Evolutionary conservation across 2,329 filamentous ascomycete species (phyloP), one percentile per base, ranked within the genome.

Genomic region (Lachnum nothofagi): DNA sequence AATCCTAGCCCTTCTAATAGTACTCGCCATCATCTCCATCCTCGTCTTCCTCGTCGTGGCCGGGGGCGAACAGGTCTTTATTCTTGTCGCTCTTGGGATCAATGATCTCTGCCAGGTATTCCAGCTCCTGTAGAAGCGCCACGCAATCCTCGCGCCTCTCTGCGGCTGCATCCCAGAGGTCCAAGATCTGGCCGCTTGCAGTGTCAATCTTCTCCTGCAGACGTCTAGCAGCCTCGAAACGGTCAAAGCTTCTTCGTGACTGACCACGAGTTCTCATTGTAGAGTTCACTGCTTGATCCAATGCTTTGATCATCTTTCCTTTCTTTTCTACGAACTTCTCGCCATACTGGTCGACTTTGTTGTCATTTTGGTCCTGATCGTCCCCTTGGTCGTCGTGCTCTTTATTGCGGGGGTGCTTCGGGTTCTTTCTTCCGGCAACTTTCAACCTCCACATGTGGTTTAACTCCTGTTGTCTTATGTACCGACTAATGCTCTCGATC

Each of bases 91-190:
- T 38, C 8, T 48, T 42, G 7, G 57, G 57, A 29, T 59, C 43
- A 4, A 63, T 39, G 20, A 60, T 41, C 4, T 3, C 25, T 27
- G 54, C 55, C 48, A 61, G 20, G 31, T 50, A 27, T 1, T 51
- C 29, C 31, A 63, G 43, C 45, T 63, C 60, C 3, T 27, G 34
- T 16, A 57, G 5, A 24, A 62, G 48, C 12, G 48, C 51, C 17
- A 48, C 49, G 42, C 60, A 62, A 33, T 58, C 44, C 7, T 56
- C 48, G 27, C 49, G 42, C 2, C 44, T 42, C 16, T 49, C 49
- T 7, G 33, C n/a, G 24, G 47, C 52, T 7, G 42, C 43, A 2
- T 54, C 19, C 25, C 56, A 45, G 20, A 63, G 51, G 2, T 52
- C 48, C 23, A 34, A 16, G 12, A 59, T 58, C 17, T 60, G 54